Conservation (phyloP, 345 rosid genomes). For the Populus simonii region DNA sequence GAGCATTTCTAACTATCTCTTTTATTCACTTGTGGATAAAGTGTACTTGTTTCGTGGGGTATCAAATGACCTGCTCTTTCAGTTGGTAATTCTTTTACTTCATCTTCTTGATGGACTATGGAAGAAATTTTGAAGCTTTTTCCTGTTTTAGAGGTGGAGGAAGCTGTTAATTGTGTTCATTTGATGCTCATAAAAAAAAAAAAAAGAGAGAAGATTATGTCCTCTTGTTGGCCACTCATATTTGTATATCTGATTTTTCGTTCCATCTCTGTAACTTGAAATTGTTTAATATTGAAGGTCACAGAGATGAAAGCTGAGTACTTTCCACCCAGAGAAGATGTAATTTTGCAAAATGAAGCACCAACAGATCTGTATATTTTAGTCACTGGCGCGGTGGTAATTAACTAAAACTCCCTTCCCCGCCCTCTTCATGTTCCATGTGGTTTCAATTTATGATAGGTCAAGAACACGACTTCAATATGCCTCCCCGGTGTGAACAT, state of each 20-base stretch:
- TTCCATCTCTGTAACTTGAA: constrained; percentile 3
- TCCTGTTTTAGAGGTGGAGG: neutral
- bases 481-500: neutral
- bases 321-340: constrained; percentile 90
- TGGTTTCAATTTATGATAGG: neutral
- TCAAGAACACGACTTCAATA: neutral
- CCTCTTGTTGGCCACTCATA: neutral
- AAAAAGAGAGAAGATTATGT: neutral
- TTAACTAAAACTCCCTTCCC: neutral
- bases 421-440: neutral
- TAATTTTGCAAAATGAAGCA: constrained; percentile 85
- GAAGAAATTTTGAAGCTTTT: neutral
- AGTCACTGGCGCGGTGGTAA: constrained; percentile 82
- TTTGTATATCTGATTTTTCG: neutral
- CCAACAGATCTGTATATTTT: constrained; percentile 80
- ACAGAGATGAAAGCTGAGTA: constrained; percentile 92
- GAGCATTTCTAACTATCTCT: constrained; percentile 66
- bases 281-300: constrained; percentile 40
- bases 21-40: constrained; percentile 68
- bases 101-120: constrained; percentile 1
- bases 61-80: constrained; percentile 88
- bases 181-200: neutral
- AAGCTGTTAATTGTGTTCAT: neutral
- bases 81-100: constrained; percentile 55
- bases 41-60: constrained; percentile 85